Evolutionary conservation across 495 filamentous ascomycete genomes (phyloP).

Genomic region (Xylaria scruposa): DNA sequence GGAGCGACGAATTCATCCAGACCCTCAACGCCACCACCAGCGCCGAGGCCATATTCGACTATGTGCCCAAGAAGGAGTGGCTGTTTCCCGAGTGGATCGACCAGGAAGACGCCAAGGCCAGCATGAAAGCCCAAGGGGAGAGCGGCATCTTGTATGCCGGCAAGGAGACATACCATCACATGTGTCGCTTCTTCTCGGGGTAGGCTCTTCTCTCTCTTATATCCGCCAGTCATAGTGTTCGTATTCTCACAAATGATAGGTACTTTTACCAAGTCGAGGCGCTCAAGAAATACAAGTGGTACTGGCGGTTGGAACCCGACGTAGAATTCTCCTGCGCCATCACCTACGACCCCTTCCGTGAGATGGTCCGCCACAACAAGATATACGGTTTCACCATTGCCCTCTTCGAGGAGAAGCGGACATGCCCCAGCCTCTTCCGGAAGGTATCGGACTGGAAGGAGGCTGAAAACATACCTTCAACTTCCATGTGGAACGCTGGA

Average conservation of each 20-base stretch:
- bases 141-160: constrained; percentile 93
- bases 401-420: constrained; percentile 56
- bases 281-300: constrained; percentile 56
- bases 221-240: neutral
- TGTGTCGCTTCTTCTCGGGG: constrained; percentile 98
- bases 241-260: constrained; percentile 44
- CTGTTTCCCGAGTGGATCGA: constrained; percentile 93
- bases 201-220: constrained; percentile 43
- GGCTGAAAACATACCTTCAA: constrained; percentile 38
- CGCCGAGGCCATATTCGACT: constrained; percentile 79
- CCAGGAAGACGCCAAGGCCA: constrained; percentile 77
- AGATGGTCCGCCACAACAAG: constrained; percentile 59
- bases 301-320: constrained; percentile 62
- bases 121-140: constrained; percentile 85
- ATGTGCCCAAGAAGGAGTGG: constrained; percentile 84
- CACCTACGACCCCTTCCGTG: constrained; percentile 62
- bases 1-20: constrained; percentile 83
- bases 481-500: constrained; percentile 49
- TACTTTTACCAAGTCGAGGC: constrained; percentile 62
- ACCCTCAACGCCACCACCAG: constrained; percentile 80
- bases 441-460: constrained; percentile 53
- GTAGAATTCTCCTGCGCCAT: constrained; percentile 60
- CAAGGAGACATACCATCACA: constrained; percentile 98
- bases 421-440: constrained; percentile 58
- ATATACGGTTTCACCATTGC: constrained; percentile 61